Evolutionary conservation across 306 rosid genomes (phyloP), one percentile per base, ranked within the genome.

Genomic region (Hippophae gyantsensis): DNA sequence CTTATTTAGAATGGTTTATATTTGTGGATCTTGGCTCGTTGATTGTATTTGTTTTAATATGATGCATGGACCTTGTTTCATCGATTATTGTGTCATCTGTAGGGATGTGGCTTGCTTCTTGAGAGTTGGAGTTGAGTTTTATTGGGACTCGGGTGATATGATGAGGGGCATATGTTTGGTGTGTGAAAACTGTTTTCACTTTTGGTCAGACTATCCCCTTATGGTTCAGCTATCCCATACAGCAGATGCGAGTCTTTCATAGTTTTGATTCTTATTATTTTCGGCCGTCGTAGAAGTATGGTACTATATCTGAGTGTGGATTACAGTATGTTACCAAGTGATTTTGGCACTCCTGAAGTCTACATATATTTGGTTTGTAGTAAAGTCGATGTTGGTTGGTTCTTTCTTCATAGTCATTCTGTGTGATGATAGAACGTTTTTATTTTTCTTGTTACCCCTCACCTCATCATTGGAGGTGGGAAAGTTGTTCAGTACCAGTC

Each of bases 301-400:
- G 46, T 66, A 72, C 60, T 71, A 74, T 77, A 32, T 60, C 52
- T 63, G 6, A 11, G 38, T 32, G 38, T 32, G 4, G 38, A 4
- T 32, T 32, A 32, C 38, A 32, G 38, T 7, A 8, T 40, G 66
- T 10, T 57, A 61, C 60, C 60, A 60, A 62, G 59, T 72, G 56
- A 71, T 71, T 79, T 80, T 74, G 75, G 79, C 76, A 72, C 70
- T 73, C 68, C 68, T 62, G 66, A 58, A 13, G 60, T 55, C 40
- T 26, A 27, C 44, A 12, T 10, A 73, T 12, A 27, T 56, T 54
- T 57, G 62, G 48, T 46, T 52, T 63, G 12, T 42, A 43, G 59
- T 66, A 76, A 54, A 53, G 58, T 52, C 67, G 72, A 66, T 64
- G 62, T 71, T 61, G 62, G 43, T 63, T 63, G 38, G 38, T 61